These are phyloP conservation scores for Pythium monospermum DNA, from an alignment of 352 stramenopile species.

Conservation along the genomic window DNA sequence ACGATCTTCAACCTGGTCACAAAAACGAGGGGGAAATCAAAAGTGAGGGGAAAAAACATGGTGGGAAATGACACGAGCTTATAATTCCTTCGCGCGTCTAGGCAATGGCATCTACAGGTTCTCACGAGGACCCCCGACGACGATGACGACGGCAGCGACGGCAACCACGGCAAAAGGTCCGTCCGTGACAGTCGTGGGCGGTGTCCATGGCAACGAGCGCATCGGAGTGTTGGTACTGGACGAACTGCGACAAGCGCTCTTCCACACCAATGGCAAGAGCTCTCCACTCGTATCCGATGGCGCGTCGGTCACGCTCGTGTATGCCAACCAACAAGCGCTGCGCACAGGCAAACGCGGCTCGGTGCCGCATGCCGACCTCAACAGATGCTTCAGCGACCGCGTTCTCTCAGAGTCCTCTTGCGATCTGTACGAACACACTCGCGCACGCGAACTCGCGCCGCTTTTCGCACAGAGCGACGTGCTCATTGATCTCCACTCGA, in stretches of 20 bases:
- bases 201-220: conserved; percentile 74
- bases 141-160: background rate
- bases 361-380: conserved; percentile 50
- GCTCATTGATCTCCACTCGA: conserved; percentile 72
- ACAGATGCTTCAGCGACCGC: conserved; percentile 54
- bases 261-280: conserved; percentile 19
- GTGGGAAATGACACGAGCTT: conserved; percentile 21
- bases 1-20: conserved; percentile 11
- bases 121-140: conserved; percentile 6
- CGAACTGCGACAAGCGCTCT: conserved; percentile 39
- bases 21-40: background rate
- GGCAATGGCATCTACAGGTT: conserved; percentile 48
- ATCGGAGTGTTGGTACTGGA: conserved; percentile 65
- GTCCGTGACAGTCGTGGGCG: conserved; percentile 56
- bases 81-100: conserved; percentile 36
- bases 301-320: conserved; percentile 48
- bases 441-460: conserved; percentile 50
- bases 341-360: conserved; percentile 48
- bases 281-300: conserved; percentile 27
- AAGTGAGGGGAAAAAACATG: background rate
- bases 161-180: conserved; percentile 15
- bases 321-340: conserved; percentile 55
- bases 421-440: conserved; percentile 39
- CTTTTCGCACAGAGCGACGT: conserved; percentile 48
- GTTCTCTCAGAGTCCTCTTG: conserved; percentile 14